Base-by-base conservation (phyloP, 768 basidiomycete species). In the Hemileccinum rubropunctum region DNA sequence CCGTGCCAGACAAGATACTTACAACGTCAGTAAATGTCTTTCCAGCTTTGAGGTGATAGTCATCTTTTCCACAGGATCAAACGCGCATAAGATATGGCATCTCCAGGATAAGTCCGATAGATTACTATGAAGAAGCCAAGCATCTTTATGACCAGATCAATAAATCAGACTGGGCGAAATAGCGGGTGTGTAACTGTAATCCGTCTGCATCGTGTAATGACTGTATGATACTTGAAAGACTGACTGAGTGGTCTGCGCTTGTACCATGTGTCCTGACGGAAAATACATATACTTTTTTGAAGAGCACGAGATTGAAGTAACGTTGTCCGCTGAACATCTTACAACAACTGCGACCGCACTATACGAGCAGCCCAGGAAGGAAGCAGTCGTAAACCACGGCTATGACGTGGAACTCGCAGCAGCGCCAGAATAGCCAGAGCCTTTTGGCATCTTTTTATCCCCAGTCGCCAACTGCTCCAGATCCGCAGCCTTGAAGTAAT, bases 391-490 rank as follows among this genome's bases (percentile, higher is more conserved):
- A 36, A 1, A 17, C 1, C 28, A 42, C 4, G 11, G 11, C 41
- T 53, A 56, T 36, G 60, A 53, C 4, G 52, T 42, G 0, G 55
- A 54, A 23, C 47, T 41, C 14, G 48, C 13, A 37, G 55, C 12
- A 21, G 51, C 42, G 4, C 59, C 63, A 21, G 69, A 62, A 36
- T 58, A 62, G 17, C 76, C 80, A 35, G 76, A 69, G n/a, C 74
- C 76, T 60, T 94, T 95, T 27, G 93, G 93, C 91, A 95, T 91
- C 72, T 95, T 97, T 71, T 88, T 92, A 52, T 91, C 89, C 15
- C 90, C 87, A 14, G 79, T 79, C 0, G 87, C 80, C 34, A 91
- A 66, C 61, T 91, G 86, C 58, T 92, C 89, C 40, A 91, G 68
- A 60, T 91, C 89, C 1, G 88, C 84, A 7, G 78, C 76, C 65